Base-by-base conservation (phyloP, 2,329 filamentous ascomycete genomes). In the Botrytis tulipae region DNA sequence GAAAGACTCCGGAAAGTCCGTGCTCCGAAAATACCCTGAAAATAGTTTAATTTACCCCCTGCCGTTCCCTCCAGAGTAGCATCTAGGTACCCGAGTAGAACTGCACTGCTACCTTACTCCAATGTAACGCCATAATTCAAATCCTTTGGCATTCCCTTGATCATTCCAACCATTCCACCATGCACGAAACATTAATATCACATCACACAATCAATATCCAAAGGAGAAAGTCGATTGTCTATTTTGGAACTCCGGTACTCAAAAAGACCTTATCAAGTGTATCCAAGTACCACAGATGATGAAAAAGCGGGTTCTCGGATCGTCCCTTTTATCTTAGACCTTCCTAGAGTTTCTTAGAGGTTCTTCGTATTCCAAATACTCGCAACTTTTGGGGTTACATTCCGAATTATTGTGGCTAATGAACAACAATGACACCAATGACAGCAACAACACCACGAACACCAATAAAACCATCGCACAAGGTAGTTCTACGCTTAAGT, bases 311-410 rank as follows among this genome's bases (percentile, higher is more conserved):
- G 18, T 20, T 29, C 7, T 22, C 51, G 51, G 51, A 57, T 57
- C 51, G n/a, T 57, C 51, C 51, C 25, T 20, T 29, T 29, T 54
- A 22, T 40, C 65, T 40, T 14, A 10, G 32, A 51, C 65, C 65
- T 68, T 68, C 65, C 65, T 68, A 68, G 46, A 68, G 35, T 3
- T 68, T 68, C 65, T 57, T 68, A 42, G 46, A 68, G 32, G 22
- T 68, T 68, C 65, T 42, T 22, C 16, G 25, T 68, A 68, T 68
- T 68, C 48, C 46, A 57, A 68, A 68, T 68, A 68, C 65, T 68
- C 25, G 40, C 12, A 42, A 42, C 12, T 42, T 2, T 42, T 62
- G 37, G 60, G 25, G 37, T 62, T 62, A 62, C 37, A 62, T 62
- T 62, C 37, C 37, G 37, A 37, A 22, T 5, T 22, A 65, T 7